A percentile compares a stretch with the other conserved stretches of the same genome.
These are phyloP conservation scores for Tricholoma matsutake DNA, from an alignment of 768 basidiomycete genomes.

Conservation along the genomic window DNA sequence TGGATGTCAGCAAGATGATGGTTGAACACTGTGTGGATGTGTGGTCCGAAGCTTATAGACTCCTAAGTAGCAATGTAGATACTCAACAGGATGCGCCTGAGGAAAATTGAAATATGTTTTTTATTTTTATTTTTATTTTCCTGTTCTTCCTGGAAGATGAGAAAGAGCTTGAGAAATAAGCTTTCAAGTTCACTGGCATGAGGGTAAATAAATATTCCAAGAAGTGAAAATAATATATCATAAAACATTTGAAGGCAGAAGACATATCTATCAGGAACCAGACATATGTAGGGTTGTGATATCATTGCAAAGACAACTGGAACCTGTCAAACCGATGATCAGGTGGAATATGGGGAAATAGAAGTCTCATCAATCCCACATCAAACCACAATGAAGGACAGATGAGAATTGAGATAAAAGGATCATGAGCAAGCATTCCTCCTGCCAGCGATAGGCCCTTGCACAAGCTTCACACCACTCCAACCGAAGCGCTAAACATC, in stretches of 20 bases:
- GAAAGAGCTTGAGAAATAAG: neutral
- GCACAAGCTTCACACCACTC: too few relatives aligned
- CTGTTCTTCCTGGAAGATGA: neutral
- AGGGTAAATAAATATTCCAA: neutral
- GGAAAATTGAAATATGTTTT: neutral
- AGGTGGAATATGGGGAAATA: neutral
- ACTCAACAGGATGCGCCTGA: neutral
- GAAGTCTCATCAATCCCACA: neutral
- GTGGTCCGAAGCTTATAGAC: too few relatives aligned
- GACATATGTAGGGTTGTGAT: neutral
- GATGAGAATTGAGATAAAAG: neutral
- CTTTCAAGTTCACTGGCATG: neutral
- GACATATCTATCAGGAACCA: neutral
- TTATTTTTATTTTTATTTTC: neutral
- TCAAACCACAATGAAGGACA: neutral
- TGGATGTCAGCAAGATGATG: too few relatives aligned
- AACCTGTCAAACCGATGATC: neutral
- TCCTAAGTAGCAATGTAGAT: too few relatives aligned
- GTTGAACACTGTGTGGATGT: too few relatives aligned
- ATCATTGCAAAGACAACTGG: neutral
- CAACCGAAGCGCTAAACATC: too few relatives aligned
- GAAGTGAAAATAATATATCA: constrained; percentile 1
- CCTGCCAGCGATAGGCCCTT: too few relatives aligned
- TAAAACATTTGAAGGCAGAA: neutral
- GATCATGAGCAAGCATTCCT: too few relatives aligned